These are phyloP conservation scores for Ophiostoma sp. DNA, from an alignment of 2,329 filamentous ascomycete species.

Conservation along the genomic window DNA sequence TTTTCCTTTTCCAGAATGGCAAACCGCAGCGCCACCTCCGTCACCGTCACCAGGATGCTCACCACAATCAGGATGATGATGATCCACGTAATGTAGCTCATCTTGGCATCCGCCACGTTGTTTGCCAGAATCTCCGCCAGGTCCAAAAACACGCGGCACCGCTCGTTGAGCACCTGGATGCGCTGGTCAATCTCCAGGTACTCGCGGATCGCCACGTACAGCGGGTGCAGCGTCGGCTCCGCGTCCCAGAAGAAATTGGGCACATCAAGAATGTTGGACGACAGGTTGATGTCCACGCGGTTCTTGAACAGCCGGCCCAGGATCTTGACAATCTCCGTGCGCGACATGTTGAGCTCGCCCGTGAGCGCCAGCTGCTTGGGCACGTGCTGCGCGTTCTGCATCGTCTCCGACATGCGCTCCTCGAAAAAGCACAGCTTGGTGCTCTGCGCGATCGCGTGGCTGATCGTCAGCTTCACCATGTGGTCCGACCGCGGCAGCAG, in stretches of 20 bases:
- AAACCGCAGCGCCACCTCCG: slow-evolving; percentile 84
- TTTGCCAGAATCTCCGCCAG: slow-evolving; percentile 92
- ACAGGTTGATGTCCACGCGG: slow-evolving; percentile 93
- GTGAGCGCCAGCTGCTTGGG: slow-evolving; percentile 84
- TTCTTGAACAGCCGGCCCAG: slow-evolving; percentile 87
- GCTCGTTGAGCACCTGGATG: slow-evolving; percentile 94
- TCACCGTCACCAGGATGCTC: slow-evolving; percentile 84
- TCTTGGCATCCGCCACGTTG: slow-evolving; percentile 87
- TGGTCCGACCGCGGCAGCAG: slow-evolving; percentile 83
- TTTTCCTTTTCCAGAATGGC: slow-evolving; percentile 56
- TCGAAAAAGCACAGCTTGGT: slow-evolving; percentile 96
- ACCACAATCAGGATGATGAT: slow-evolving; percentile 90
- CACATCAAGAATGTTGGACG: slow-evolving; percentile 91
- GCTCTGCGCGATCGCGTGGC: slow-evolving; percentile 93
- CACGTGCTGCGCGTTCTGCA: slow-evolving; percentile 87
- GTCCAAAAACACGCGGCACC: slow-evolving; percentile 93
- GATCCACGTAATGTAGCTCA: slow-evolving; percentile 96
- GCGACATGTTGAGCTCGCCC: slow-evolving; percentile 82
- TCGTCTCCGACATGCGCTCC: slow-evolving; percentile 89
- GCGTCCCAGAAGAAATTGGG: slow-evolving; percentile 99
- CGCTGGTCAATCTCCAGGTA: slow-evolving; percentile 96
- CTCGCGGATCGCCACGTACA: slow-evolving; percentile 90
- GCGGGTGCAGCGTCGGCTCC: slow-evolving; percentile 87
- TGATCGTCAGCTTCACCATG: slow-evolving; percentile 98
- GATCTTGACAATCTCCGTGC: slow-evolving; percentile 87